These are phyloP conservation scores for Termitomyces sp. DNA, from an alignment of 768 basidiomycete genomes.

Conservation along the genomic window DNA sequence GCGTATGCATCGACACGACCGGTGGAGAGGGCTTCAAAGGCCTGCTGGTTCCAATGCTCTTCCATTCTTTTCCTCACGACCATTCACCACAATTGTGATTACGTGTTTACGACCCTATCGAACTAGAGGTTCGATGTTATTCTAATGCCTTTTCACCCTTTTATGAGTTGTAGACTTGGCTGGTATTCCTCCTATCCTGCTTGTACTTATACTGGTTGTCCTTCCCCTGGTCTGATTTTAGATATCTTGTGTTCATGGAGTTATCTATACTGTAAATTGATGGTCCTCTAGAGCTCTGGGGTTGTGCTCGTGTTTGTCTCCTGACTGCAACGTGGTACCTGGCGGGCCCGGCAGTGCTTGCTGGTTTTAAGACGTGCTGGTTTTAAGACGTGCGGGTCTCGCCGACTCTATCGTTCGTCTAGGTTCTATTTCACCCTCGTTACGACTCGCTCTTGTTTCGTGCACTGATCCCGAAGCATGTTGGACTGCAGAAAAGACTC, in stretches of 20 bases:
- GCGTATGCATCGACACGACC: not conserved
- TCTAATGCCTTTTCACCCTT: not conserved
- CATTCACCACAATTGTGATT: not conserved
- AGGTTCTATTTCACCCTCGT: no score
- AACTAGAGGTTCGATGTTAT: constrained; percentile 3
- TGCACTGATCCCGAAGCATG: no score
- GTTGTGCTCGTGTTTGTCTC: not conserved
- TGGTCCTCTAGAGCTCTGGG: not conserved
- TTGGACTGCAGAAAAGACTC: no score
- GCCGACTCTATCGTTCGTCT: no score
- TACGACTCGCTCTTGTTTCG: not conserved
- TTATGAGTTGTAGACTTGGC: not conserved
- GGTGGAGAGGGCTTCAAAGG: constrained; percentile 8
- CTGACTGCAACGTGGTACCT: not conserved
- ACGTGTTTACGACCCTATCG: constrained; percentile 1
- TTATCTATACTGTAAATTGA: not conserved
- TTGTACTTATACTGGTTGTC: not conserved
- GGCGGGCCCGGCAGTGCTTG: no score
- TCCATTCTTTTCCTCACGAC: constrained; percentile 5
- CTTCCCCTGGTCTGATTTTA: not conserved
- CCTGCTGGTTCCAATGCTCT: not conserved
- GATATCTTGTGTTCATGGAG: not conserved
- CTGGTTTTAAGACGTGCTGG: not conserved
- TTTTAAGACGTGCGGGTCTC: no score
- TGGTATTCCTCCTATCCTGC: not conserved